phyloP scores from a whole-genome alignment of 2,329 filamentous ascomycete species.

The Colletotrichum incanum region DNA sequence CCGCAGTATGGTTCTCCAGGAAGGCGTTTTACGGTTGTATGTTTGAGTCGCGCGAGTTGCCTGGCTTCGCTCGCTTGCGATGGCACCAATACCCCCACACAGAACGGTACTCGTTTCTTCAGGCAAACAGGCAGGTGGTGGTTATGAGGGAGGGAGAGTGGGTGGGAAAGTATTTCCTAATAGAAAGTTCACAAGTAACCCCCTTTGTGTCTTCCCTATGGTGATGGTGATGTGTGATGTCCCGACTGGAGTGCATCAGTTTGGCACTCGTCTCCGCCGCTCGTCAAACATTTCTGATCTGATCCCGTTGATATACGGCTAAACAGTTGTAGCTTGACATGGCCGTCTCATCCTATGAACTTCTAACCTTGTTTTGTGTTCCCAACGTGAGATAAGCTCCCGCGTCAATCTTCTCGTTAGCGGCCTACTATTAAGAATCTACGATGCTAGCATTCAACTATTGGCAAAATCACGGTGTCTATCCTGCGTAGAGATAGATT shows the following conservation, averaged over 20 bases:
- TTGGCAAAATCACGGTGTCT: too few relatives aligned
- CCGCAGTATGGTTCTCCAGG: conserved; percentile 46
- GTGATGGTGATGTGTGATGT: background rate
- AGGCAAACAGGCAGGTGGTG: conserved; percentile 50
- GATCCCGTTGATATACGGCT: background rate
- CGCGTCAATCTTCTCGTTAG: too few relatives aligned
- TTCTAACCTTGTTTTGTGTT: too few relatives aligned
- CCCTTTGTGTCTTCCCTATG: background rate
- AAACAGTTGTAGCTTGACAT: background rate
- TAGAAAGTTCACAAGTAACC: conserved; percentile 39
- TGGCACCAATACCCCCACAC: conserved; percentile 56
- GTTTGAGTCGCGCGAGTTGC: conserved; percentile 55
- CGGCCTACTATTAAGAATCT: too few relatives aligned
- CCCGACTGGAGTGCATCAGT: background rate
- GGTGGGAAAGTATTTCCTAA: conserved; percentile 39
- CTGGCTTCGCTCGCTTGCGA: conserved; percentile 48
- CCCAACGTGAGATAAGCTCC: too few relatives aligned
- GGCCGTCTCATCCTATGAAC: background rate
- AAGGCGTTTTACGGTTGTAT: conserved; percentile 59
- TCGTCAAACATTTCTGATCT: background rate
- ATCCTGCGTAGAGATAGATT: too few relatives aligned
- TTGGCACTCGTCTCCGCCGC: background rate
- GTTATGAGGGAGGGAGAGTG: conserved; percentile 37
- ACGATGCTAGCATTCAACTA: too few relatives aligned
- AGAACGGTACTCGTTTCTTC: conserved; percentile 53